Conservation (phyloP, 768 basidiomycete genomes). For the Tricholoma hemisulphureum region DNA sequence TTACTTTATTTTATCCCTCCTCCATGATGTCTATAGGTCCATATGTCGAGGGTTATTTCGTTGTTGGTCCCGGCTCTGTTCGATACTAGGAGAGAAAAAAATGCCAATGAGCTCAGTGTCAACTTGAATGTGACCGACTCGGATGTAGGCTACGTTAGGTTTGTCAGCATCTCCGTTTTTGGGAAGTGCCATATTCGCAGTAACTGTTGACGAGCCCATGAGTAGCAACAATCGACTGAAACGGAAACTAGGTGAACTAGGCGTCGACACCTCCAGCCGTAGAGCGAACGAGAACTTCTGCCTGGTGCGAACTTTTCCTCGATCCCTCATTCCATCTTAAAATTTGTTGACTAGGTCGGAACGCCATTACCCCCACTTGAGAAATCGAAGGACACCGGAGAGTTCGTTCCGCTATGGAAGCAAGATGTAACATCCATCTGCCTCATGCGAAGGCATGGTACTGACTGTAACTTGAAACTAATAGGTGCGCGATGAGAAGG, state of each 20-base stretch:
- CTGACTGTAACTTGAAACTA: background rate
- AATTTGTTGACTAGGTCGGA: constrained; percentile 63
- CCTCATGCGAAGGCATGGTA: constrained; percentile 15
- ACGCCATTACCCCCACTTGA: constrained; percentile 94
- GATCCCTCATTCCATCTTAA: background rate
- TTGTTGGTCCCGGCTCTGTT: too few relatives aligned
- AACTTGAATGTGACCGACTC: too few relatives aligned
- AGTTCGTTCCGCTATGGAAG: constrained; percentile 97
- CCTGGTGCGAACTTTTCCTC: constrained; percentile 10
- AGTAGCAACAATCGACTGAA: constrained; percentile 14
- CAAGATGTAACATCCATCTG: constrained; percentile 66
- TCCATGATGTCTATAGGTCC: too few relatives aligned
- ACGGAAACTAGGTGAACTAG: constrained; percentile 19
- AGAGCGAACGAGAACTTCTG: constrained; percentile 20
- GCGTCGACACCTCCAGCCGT: constrained; percentile 20
- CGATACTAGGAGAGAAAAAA: too few relatives aligned
- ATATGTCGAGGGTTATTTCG: too few relatives aligned
- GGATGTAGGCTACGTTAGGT: too few relatives aligned
- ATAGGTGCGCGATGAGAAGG: constrained; percentile 91
- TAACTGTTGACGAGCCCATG: too few relatives aligned
- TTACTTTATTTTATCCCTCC: too few relatives aligned
- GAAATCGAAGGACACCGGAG: constrained; percentile 86
- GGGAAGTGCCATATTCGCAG: too few relatives aligned
- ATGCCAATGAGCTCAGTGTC: too few relatives aligned
- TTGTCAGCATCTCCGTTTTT: too few relatives aligned